These are phyloP conservation scores for Fragilariopsis cylindrus DNA, from an alignment of 108 stramenopile genomes.

Conservation along the genomic window DNA sequence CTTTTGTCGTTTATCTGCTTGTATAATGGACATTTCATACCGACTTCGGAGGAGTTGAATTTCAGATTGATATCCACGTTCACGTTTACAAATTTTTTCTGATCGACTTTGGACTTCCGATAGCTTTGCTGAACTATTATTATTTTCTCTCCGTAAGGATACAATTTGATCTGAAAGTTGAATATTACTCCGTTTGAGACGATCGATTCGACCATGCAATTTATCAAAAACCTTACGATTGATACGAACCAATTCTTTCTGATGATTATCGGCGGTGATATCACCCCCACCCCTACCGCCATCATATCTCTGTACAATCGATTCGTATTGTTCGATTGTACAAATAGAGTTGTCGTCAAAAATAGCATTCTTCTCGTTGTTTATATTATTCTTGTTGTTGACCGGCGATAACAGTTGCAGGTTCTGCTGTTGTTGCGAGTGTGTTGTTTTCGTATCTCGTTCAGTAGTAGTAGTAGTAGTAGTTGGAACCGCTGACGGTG, in stretches of 20 bases:
- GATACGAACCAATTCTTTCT: conserved; percentile 9
- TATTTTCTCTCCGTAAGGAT: not conserved
- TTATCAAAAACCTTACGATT: conserved; percentile 6
- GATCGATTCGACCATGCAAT: not conserved
- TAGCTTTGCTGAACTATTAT: not conserved
- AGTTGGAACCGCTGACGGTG: no score
- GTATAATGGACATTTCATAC: not conserved
- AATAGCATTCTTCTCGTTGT: not conserved
- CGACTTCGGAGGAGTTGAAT: not conserved
- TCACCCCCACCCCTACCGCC: not conserved
- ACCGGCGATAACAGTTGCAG: no score
- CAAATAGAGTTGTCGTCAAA: not conserved
- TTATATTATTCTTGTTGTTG: not conserved
- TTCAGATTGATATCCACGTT: not conserved
- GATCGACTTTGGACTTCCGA: not conserved
- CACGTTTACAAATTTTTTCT: not conserved
- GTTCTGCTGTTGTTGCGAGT: no score
- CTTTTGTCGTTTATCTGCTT: not conserved
- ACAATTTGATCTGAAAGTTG: not conserved
- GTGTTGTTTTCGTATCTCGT: no score
- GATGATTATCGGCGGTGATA: not conserved
- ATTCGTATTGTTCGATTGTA: conserved; percentile 11
- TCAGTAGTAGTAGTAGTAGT: no score
- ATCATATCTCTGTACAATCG: not conserved
- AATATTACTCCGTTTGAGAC: conserved; percentile 1